phyloP scores from a whole-genome alignment of 1,284 basidiomycete species.

The Sporisorium sorghi region DNA sequence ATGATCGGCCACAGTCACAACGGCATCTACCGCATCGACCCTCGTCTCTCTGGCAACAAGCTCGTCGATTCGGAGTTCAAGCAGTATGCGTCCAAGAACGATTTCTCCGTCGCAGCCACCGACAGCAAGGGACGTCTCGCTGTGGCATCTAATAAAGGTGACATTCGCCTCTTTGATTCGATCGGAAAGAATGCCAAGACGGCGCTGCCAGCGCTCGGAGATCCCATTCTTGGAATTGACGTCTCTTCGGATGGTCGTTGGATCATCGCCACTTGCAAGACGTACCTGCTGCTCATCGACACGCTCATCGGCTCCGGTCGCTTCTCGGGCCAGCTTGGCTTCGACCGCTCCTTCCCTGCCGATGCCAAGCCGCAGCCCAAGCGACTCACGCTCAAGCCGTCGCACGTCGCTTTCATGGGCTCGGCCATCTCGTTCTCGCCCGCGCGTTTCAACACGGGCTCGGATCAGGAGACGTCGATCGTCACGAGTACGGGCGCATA shows the following conservation, averaged over 20 bases:
- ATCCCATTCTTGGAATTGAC: conserved; percentile 94
- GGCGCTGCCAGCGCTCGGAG: conserved; percentile 92
- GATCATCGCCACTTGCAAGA: conserved; percentile 95
- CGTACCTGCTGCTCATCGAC: conserved; percentile 93
- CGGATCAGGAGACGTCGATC: conserved; percentile 86
- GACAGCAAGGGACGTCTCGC: conserved; percentile 88
- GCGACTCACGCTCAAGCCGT: conserved; percentile 86
- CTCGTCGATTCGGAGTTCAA: conserved; percentile 95
- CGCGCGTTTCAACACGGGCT: conserved; percentile 92
- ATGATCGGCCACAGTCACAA: conserved; percentile 93
- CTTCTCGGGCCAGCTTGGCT: conserved; percentile 87
- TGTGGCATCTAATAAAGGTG: conserved; percentile 94
- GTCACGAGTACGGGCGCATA: conserved; percentile 96
- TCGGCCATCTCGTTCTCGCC: conserved; percentile 88
- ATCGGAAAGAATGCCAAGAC: conserved; percentile 99
- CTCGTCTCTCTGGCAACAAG: conserved; percentile 87
- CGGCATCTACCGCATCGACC: conserved; percentile 96
- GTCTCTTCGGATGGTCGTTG: conserved; percentile 93
- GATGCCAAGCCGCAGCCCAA: conserved; percentile 90
- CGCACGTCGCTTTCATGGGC: conserved; percentile 96
- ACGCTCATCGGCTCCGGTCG: conserved; percentile 92
- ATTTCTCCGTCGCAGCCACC: conserved; percentile 92
- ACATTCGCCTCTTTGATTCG: conserved; percentile 92
- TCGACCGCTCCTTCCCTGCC: conserved; percentile 95
- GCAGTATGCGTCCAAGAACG: conserved; percentile 94